phyloP scores from a whole-genome alignment of 345 rosid genomes.

The Odontarrhena argentea region DNA sequence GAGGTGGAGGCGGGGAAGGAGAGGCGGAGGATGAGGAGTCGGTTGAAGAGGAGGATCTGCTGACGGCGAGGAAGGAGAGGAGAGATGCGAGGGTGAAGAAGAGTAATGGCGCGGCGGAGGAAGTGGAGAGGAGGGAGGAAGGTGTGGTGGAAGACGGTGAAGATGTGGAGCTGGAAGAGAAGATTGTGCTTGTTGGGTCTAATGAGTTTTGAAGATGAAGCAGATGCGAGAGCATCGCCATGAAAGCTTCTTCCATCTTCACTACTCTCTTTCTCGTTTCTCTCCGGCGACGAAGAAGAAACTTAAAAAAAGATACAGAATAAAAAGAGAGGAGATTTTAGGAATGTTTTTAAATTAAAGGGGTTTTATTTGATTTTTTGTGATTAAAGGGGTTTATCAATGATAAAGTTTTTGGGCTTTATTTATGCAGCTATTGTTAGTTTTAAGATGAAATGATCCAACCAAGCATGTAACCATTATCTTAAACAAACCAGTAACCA shows the following conservation, averaged over 20 bases:
- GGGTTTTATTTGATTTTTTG: background rate
- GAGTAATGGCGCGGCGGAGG: constrained; percentile 61
- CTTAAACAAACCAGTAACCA: constrained; percentile 35
- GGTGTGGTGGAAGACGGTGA: constrained; percentile 47
- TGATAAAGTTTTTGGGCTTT: background rate
- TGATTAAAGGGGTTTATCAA: background rate
- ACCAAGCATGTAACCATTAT: constrained; percentile 26
- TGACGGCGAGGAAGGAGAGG: constrained; percentile 56
- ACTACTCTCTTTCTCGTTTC: constrained; percentile 15
- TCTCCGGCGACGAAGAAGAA: constrained; percentile 14
- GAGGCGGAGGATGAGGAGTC: constrained; percentile 39
- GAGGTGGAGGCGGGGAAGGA: constrained; percentile 51
- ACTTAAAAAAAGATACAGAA: background rate
- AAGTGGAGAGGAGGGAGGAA: constrained; percentile 52
- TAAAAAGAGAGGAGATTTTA: background rate
- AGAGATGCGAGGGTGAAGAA: constrained; percentile 62
- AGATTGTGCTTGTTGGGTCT: constrained; percentile 68
- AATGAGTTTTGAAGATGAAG: constrained; percentile 88
- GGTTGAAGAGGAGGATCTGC: constrained; percentile 41
- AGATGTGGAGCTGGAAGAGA: constrained; percentile 57
- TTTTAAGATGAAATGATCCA: constrained; percentile 13
- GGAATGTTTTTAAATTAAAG: background rate
- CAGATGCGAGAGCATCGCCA: constrained; percentile 86
- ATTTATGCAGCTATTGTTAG: background rate
- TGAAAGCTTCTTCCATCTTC: constrained; percentile 80